Evolutionary conservation across 805 yeast genomes (phyloP), one percentile per base, ranked within the genome.

Genomic region (Metschnikowia proteae): DNA sequence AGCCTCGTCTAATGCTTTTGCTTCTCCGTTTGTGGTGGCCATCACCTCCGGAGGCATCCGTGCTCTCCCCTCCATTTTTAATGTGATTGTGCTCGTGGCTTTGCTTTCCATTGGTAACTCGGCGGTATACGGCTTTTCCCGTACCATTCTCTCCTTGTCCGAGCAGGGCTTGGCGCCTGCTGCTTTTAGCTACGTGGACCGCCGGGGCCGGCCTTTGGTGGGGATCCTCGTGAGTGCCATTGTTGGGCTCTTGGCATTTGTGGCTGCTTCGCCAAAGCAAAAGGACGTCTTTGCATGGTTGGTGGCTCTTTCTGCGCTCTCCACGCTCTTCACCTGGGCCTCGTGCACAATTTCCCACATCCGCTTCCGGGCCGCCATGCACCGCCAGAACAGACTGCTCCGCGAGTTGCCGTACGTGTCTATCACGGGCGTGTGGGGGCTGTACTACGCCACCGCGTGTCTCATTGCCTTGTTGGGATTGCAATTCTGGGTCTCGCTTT

Each of bases 321-420:
- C 74, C 6, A 72, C 71, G 49, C 62, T 72, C 36, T 72, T 72
- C 55, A 71, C 75, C 8, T 72, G 77, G 77, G 63, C 65, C 36
- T 64, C 70, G 11, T 71, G 72, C 52, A 67, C 73, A 48, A 52
- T 68, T 23, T 65, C 75, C 27, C 76, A 72, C 48, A 59, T 71
- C 42, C 60, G 77, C 52, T 71, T 72, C 57, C 65, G 77, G 59
- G 58, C 56, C 4, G 74, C 72, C 6, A 66, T 72, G 65, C 64
- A 60, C 47, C 56, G 57, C 51, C 80, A 43, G 51, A 79, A 78
- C 26, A 66, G 75, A 47, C 51, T 70, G 6, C 51, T 70, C 23
- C 66, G 63, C 4, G 84, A 81, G 37, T 67, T 83, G 43, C 86
- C 85, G 0, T 83, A 74, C 62, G 63, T 63, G 43, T 70, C 84